Evolutionary conservation across 106 monocot species (phyloP).

Genomic region (Platanthera zijinensis): DNA sequence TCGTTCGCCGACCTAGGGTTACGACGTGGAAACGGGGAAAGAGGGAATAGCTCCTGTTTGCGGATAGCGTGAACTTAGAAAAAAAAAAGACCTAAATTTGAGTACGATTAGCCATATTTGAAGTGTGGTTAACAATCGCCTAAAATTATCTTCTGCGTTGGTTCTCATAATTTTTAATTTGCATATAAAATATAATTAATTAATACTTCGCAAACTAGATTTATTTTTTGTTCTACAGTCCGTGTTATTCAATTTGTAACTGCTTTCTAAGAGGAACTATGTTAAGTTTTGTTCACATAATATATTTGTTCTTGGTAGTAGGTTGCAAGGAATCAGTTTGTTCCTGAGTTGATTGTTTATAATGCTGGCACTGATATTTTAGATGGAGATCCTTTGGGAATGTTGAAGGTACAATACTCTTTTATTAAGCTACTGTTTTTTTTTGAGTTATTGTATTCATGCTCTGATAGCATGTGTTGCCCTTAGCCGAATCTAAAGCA

Average conservation of each 20-base stretch:
- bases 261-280: neutral
- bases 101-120: too few species aligned
- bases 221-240: neutral
- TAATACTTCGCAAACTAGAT: neutral
- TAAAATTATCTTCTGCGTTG: too few species aligned
- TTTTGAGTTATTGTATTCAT: neutral
- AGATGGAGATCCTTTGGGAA: constrained; percentile 93
- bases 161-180: too few species aligned
- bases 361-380: constrained; percentile 99
- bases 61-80: too few species aligned
- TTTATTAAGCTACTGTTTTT: neutral
- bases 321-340: constrained; percentile 53
- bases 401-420: constrained; percentile 54
- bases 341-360: constrained; percentile 82
- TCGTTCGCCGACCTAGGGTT: too few species aligned
- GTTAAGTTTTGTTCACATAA: neutral
- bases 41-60: too few species aligned
- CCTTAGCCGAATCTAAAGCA: neutral
- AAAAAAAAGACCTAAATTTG: too few species aligned
- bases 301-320: constrained; percentile 18
- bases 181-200: too few species aligned
- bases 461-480: neutral
- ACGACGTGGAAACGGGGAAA: too few species aligned
- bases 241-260: neutral
- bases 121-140: too few species aligned